Base-by-base conservation (phyloP, 176 grass and related monocot species). In the Alloteropsis semialata region DNA sequence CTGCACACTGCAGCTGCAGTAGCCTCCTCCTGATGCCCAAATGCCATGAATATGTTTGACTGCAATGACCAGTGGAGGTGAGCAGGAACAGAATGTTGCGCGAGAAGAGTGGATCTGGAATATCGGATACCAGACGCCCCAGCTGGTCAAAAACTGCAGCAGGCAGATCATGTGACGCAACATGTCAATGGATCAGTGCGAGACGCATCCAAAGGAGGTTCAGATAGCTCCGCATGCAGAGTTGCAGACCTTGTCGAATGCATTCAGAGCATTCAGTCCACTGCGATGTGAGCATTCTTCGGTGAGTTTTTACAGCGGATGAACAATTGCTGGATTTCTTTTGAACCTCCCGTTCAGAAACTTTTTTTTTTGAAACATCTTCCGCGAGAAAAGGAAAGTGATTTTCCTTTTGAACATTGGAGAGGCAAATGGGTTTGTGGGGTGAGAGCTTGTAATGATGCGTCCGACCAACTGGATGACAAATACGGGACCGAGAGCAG, bases 401-500 rank as follows among this genome's bases (percentile, higher is more conserved):
- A 16, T 48, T 48, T 48, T 17, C 15, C 10, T 48, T 46, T 46
- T 46, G 14, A 46, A 3, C 29, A 81, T 7, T 41, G 33, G 44
- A 1, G 6, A 36, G 36, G 51, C 43, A n/a, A 34, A 81, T 46
- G 60, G 58, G 10, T 66, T 6, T 41, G 44, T 74, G 38, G 59
- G 32, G 32, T 28, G 33, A 63, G 48, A 43, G 25, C 19, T 44
- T 56, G 65, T 56, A 62, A 75, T 81, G 41, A 57, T 81, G 70
- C 65, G 29, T 22, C 48, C 15, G 36, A 66, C 69, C 77, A 74
- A 74, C 28, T 67, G 32, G 77, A 87, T 58, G 58, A 58, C 28
- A 68, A 75, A 75, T 81, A 48, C 43, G 69, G 85, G 85, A 81
- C 49, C 85, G 75, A 65, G 3, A 38, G 18, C 33, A 65, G 63